phyloP scores from a whole-genome alignment of 768 basidiomycete species.

The Psilocybe cubensis region DNA sequence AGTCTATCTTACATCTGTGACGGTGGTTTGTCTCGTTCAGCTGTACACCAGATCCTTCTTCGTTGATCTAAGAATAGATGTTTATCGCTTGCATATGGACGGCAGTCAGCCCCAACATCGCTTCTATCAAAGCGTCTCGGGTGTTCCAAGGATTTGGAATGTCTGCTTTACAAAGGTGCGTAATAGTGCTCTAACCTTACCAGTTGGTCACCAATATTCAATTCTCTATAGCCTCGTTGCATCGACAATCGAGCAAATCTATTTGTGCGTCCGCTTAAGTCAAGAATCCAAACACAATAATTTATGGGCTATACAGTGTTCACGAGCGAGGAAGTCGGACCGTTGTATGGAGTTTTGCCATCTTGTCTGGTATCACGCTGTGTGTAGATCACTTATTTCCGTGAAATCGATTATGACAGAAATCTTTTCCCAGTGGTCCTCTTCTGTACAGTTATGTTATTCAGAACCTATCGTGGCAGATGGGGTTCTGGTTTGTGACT shows the following conservation, averaged over 20 bases:
- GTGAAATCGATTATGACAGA: background rate
- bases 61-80: conserved; percentile 30
- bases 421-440: conserved; percentile 32
- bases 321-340: conserved; percentile 46
- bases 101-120: conserved; percentile 42
- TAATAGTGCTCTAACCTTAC: background rate
- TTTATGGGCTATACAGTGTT: conserved; percentile 27
- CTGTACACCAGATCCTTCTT: background rate
- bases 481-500: conserved; percentile 52
- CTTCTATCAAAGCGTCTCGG: conserved; percentile 44
- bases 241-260: conserved; percentile 47
- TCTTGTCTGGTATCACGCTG: conserved; percentile 46
- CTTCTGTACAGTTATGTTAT: conserved; percentile 52
- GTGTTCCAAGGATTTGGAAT: conserved; percentile 51
- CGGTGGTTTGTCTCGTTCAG: conserved; percentile 29
- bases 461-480: conserved; percentile 43
- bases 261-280: conserved; percentile 27
- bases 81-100: conserved; percentile 50
- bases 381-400: conserved; percentile 20
- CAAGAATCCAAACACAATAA: background rate
- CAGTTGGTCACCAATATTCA: background rate
- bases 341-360: conserved; percentile 49
- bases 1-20: conserved; percentile 44
- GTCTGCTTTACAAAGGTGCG: conserved; percentile 46
- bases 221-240: conserved; percentile 36